Conservation (phyloP, 2,329 filamentous ascomycete species). For the Biscogniauxia marginata region DNA sequence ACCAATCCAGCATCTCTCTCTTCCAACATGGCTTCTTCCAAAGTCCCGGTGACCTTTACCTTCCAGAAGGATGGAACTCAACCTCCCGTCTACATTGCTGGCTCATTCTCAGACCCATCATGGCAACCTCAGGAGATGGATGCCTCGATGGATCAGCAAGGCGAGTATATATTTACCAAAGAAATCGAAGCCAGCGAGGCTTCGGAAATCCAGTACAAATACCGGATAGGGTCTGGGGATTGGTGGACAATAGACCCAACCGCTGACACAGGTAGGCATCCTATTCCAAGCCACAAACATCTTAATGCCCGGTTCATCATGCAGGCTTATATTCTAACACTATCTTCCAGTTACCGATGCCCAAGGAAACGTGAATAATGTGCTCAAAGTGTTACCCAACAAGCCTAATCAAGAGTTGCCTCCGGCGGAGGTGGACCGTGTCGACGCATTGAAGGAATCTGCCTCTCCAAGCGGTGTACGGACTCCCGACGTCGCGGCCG, state of each 20-base stretch:
- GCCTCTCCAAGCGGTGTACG: constrained; percentile 21
- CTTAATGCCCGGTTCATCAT: neutral
- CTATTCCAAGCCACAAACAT: neutral
- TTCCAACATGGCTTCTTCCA: constrained; percentile 34
- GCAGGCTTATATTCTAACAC: constrained; percentile 5
- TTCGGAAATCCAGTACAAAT: constrained; percentile 71
- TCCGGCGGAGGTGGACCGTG: constrained; percentile 10
- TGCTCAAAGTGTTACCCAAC: constrained; percentile 36
- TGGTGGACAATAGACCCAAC: constrained; percentile 70
- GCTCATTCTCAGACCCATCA: constrained; percentile 63
- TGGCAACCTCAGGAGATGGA: constrained; percentile 70
- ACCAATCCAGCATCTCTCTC: constrained; percentile 12
- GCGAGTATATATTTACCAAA: constrained; percentile 59
- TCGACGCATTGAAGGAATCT: constrained; percentile 14
- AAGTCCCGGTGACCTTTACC: constrained; percentile 54
- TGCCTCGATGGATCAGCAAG: constrained; percentile 46
- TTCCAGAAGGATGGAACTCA: constrained; percentile 59
- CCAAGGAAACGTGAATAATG: constrained; percentile 49
- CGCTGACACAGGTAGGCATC: constrained; percentile 52
- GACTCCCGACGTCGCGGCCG: constrained; percentile 30
- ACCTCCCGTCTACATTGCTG: constrained; percentile 70
- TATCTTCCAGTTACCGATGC: constrained; percentile 38
- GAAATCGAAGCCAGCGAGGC: constrained; percentile 53
- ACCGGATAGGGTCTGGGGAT: constrained; percentile 63
- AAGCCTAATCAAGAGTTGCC: constrained; percentile 13